A percentile compares a stretch with the other conserved stretches of the same genome.
Evolutionary conservation across 768 basidiomycete species (phyloP).

Genomic region (Russula earlei): DNA sequence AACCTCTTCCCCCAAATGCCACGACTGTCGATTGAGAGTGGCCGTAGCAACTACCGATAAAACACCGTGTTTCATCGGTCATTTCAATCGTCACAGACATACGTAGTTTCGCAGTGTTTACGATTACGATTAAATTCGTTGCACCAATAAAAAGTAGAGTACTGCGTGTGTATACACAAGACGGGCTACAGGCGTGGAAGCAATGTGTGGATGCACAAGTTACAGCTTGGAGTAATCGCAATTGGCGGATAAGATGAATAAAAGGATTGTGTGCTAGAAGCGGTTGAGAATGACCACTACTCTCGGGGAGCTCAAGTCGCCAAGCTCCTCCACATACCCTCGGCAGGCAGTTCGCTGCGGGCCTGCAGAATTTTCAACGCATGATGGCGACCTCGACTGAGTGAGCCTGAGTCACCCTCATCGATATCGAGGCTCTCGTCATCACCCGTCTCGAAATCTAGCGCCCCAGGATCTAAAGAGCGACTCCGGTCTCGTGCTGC

Average conservation of each 20-base stretch:
- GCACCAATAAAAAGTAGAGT: slow-evolving; percentile 9
- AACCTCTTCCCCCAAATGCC: slow-evolving; percentile 16
- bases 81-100: background rate
- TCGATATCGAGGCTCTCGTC: slow-evolving; percentile 30
- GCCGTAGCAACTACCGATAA: background rate
- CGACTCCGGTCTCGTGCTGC: slow-evolving; percentile 59
- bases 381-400: slow-evolving; percentile 41
- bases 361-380: slow-evolving; percentile 65
- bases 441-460: slow-evolving; percentile 47
- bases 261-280: slow-evolving; percentile 13
- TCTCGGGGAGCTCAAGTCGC: slow-evolving; percentile 28
- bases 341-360: slow-evolving; percentile 55
- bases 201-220: background rate
- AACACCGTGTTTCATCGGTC: background rate
- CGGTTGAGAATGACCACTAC: slow-evolving; percentile 5
- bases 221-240: slow-evolving; percentile 7
- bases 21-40: slow-evolving; percentile 11
- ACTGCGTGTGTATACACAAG: slow-evolving; percentile 12
- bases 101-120: slow-evolving; percentile 12
- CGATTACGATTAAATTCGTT: slow-evolving; percentile 3
- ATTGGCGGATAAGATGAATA: slow-evolving; percentile 28
- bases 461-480: slow-evolving; percentile 56
- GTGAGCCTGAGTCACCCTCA: slow-evolving; percentile 28
- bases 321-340: slow-evolving; percentile 78
- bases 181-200: background rate